Evolutionary conservation across 768 basidiomycete genomes (phyloP), one percentile per base, ranked within the genome.

Genomic region (Pleurotus sapidus): DNA sequence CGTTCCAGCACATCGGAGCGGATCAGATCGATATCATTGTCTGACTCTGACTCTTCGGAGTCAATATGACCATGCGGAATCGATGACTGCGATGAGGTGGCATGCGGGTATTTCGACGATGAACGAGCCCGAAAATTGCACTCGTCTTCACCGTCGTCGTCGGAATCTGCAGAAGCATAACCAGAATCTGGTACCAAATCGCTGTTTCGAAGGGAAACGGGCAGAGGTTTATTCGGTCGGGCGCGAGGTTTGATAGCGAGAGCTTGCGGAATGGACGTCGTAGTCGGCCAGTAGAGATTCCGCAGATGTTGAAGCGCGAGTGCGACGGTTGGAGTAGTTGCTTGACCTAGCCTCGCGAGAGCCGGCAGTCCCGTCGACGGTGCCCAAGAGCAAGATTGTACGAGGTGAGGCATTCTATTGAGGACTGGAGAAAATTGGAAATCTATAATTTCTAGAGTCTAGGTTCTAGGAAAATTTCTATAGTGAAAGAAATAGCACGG

Each of bases 131-230:
- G 30, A 2, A 11, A 11, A 11, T 34, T 34, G 30, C 30, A 34
- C 17, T 59, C 59, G 5, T 69, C 72, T 0, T 68, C 67, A 2
- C 71, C 70, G 1, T 77, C 78, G 0, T 80, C 81, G 0, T 85
- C 84, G 49, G 83, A 85, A 50, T 85, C 86, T 23, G 84, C 87
- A 40, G 88, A 89, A 4, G 87, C 90, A 61, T 91, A 91, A 37
- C 90, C 90, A 9, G 89, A 91, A 69, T 92, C 89, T 1, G 84
- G 84, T 3, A 82, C 76, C 15, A 58, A 57, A 15, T 72, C 71
- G 7, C 65, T 69, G 50, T 79, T 77, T 56, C 77, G 76, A 23
- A 75, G 67, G 51, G 70, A 54, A 65, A 59, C 30, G 46, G 56
- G 8, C 25, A 56, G 12, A 43, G 58, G 53, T 55, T 66, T 25